Percentiles rank a stretch among this genome's conserved stretches.
Evolutionary conservation across 768 basidiomycete genomes (phyloP).

Genomic region (Suillus alpinus): DNA sequence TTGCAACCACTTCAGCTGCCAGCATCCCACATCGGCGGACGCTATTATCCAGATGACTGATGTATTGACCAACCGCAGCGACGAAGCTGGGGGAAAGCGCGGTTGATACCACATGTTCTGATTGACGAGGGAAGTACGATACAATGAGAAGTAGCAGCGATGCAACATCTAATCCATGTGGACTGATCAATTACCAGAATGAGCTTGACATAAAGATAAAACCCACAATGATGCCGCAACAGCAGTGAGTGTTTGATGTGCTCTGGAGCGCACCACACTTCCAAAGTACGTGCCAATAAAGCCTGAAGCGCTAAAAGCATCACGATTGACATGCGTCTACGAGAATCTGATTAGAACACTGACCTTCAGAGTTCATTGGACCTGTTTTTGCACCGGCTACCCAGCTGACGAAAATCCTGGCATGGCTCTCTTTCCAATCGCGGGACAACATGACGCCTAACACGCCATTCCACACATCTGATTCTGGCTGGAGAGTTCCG

Average conservation of each 20-base stretch:
- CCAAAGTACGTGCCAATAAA: slow-evolving; percentile 49
- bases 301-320: slow-evolving; percentile 37
- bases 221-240: slow-evolving; percentile 72
- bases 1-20: slow-evolving; percentile 77
- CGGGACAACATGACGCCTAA: slow-evolving; percentile 49
- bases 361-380: slow-evolving; percentile 30
- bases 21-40: slow-evolving; percentile 92
- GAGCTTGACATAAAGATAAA: not conserved
- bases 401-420: slow-evolving; percentile 73
- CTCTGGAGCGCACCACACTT: slow-evolving; percentile 72
- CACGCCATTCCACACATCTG: slow-evolving; percentile 50
- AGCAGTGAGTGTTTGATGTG: slow-evolving; percentile 80
- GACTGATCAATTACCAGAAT: not conserved
- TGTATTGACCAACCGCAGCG: slow-evolving; percentile 66
- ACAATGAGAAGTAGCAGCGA: slow-evolving; percentile 63
- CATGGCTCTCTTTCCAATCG: slow-evolving; percentile 57
- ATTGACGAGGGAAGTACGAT: slow-evolving; percentile 56
- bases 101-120: slow-evolving; percentile 43
- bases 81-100: slow-evolving; percentile 63
- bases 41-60: slow-evolving; percentile 70
- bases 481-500: slow-evolving; percentile 43
- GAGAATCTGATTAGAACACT: not conserved
- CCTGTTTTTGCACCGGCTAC: slow-evolving; percentile 43
- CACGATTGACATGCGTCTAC: slow-evolving; percentile 8
- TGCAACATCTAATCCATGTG: slow-evolving; percentile 57